Percentiles rank a stretch among this genome's conserved stretches.
Evolutionary conservation across 208 protist species (phyloP).

Genomic region (Leishmania guyanensis): DNA sequence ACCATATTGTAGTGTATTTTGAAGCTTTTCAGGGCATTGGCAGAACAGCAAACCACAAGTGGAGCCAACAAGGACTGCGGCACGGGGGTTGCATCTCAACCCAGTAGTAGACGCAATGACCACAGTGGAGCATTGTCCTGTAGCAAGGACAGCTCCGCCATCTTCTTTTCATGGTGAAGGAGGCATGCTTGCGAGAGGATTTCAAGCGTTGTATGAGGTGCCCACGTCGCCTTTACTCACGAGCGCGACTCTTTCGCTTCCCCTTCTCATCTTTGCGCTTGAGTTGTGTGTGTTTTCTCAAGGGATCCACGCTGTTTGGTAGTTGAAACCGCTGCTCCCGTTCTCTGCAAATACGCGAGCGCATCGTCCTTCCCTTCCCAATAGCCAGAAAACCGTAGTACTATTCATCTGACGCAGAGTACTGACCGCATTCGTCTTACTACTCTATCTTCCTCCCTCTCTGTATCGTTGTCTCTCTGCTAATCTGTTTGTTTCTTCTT

Average conservation of each 20-base stretch:
- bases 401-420: background rate
- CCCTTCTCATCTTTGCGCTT: constrained; percentile 8
- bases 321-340: background rate
- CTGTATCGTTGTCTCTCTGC: background rate
- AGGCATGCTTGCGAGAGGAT: background rate
- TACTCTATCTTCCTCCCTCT: background rate
- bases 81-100: background rate
- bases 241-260: background rate
- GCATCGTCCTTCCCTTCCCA: background rate
- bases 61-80: background rate
- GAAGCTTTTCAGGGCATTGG: too few relatives aligned
- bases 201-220: background rate
- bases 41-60: background rate
- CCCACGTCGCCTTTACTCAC: background rate
- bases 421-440: background rate
- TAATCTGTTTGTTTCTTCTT: background rate
- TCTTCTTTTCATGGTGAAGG: background rate
- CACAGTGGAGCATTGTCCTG: background rate
- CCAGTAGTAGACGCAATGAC: background rate
- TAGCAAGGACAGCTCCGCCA: background rate
- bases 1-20: too few relatives aligned
- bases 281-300: background rate
- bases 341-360: background rate
- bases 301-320: background rate
- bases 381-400: background rate